Percentiles rank a stretch among this genome's conserved stretches.
phyloP scores from a whole-genome alignment of 1,284 basidiomycete species.

The Rugosomyces carneus region DNA sequence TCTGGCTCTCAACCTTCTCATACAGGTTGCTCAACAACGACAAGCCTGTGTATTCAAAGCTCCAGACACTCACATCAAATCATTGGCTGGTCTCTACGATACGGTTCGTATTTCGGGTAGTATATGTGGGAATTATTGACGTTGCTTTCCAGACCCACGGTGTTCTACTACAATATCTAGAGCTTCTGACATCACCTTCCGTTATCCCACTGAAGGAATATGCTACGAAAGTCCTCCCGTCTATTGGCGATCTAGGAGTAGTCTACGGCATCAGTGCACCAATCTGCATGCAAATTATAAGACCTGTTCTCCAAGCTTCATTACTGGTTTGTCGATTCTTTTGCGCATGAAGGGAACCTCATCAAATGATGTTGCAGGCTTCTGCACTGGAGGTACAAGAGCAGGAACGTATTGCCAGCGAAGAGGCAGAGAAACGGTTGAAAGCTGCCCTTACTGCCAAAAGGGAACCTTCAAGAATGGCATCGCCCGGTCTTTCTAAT shows the following conservation, averaged over 20 bases:
- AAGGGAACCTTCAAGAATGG: conserved; percentile 62
- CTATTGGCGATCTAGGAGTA: conserved; percentile 64
- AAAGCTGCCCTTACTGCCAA: conserved; percentile 73
- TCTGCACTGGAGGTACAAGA: conserved; percentile 56
- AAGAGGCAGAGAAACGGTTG: conserved; percentile 70
- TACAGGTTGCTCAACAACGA: conserved; percentile 85
- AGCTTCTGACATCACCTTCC: conserved; percentile 60
- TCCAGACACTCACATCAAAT: conserved; percentile 73
- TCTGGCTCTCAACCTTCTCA: conserved; percentile 76
- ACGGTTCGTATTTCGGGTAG: conserved; percentile 47
- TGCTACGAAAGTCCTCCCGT: conserved; percentile 59
- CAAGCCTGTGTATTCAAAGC: conserved; percentile 74
- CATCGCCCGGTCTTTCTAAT: conserved; percentile 46
- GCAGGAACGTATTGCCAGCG: conserved; percentile 57
- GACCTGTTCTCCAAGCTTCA: conserved; percentile 68
- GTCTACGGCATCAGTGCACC: conserved; percentile 75
- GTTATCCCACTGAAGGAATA: conserved; percentile 60
- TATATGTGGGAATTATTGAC: conserved; percentile 11
- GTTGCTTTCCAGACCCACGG: conserved; percentile 58
- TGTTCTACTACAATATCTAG: conserved; percentile 70
- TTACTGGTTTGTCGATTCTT: conserved; percentile 46
- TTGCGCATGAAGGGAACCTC: conserved; percentile 7
- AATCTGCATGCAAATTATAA: conserved; percentile 87
- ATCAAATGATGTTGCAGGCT: conserved; percentile 28
- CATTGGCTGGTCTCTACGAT: conserved; percentile 82